phyloP scores from a whole-genome alignment of 176 grass and related monocot species.

The Triticum urartu region DNA sequence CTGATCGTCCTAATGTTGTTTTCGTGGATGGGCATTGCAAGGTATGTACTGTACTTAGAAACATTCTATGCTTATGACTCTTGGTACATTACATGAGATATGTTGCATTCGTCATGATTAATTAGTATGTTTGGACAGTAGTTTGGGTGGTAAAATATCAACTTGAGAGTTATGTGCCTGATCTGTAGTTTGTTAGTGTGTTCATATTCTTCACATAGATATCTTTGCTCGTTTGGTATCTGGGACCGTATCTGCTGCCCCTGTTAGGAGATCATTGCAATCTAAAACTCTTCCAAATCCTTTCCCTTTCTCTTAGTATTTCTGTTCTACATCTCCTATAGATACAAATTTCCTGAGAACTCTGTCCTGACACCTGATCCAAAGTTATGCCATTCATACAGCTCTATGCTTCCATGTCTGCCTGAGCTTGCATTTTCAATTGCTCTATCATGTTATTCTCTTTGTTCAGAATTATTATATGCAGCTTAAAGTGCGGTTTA shows the following conservation, averaged over 20 bases:
- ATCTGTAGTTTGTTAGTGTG: background rate
- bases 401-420: background rate
- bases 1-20: conserved; percentile 69
- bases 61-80: conserved; percentile 2
- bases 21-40: conserved; percentile 98
- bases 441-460: background rate
- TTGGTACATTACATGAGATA: background rate
- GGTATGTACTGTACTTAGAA: conserved; percentile 45
- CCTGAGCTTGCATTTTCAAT: conserved; percentile 14
- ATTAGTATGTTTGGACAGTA: background rate
- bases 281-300: background rate
- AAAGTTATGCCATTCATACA: background rate
- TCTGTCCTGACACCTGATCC: background rate
- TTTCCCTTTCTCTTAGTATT: background rate
- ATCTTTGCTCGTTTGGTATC: background rate
- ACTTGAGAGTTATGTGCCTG: background rate
- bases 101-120: conserved; percentile 1
- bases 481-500: conserved; percentile 19
- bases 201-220: background rate
- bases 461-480: conserved; percentile 16
- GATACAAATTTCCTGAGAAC: background rate
- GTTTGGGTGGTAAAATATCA: background rate
- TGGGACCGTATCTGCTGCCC: background rate
- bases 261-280: background rate
- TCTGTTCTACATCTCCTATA: background rate